Evolutionary conservation across 2,329 filamentous ascomycete genomes (phyloP).

Genomic region (Huntiella bhutanensis): DNA sequence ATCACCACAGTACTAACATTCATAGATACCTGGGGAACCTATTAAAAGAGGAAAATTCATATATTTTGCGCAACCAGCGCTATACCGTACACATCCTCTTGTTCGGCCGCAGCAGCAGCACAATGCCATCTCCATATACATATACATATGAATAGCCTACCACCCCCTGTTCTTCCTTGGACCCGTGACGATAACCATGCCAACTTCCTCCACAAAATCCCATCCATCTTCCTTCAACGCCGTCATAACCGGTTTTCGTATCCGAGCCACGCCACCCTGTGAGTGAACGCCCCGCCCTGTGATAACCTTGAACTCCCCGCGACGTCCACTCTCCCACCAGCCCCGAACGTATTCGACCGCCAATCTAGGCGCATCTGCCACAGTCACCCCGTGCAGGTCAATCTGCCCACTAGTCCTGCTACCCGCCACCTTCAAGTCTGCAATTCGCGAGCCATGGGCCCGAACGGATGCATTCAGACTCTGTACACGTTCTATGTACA

Average conservation of each 20-base stretch:
- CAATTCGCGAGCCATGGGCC: slow-evolving; percentile 23
- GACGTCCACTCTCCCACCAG: slow-evolving; percentile 47
- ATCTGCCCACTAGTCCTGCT: slow-evolving; percentile 34
- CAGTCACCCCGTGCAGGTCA: slow-evolving; percentile 70
- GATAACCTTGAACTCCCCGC: slow-evolving; percentile 55
- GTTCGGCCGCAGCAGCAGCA: background rate
- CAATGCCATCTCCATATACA: background rate
- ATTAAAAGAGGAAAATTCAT: slow-evolving; percentile 12
- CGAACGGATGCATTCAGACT: slow-evolving; percentile 30
- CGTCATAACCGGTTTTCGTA: slow-evolving; percentile 64
- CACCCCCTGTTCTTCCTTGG: background rate
- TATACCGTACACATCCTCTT: background rate
- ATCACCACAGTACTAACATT: slow-evolving; percentile 42
- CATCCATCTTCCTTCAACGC: slow-evolving; percentile 63
- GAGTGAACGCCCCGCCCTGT: slow-evolving; percentile 70
- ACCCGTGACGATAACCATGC: slow-evolving; percentile 43
- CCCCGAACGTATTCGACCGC: slow-evolving; percentile 42
- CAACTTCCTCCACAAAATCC: slow-evolving; percentile 56
- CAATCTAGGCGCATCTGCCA: slow-evolving; percentile 66
- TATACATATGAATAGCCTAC: background rate
- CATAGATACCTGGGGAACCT: slow-evolving; percentile 40
- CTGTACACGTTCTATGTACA: slow-evolving; percentile 54
- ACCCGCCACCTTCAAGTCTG: slow-evolving; percentile 53
- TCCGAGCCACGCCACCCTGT: slow-evolving; percentile 50
- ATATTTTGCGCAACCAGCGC: background rate